Evolutionary conservation across 805 yeast species (phyloP), one percentile per base, ranked within the genome.

Genomic region (Monosporozyma unispora): DNA sequence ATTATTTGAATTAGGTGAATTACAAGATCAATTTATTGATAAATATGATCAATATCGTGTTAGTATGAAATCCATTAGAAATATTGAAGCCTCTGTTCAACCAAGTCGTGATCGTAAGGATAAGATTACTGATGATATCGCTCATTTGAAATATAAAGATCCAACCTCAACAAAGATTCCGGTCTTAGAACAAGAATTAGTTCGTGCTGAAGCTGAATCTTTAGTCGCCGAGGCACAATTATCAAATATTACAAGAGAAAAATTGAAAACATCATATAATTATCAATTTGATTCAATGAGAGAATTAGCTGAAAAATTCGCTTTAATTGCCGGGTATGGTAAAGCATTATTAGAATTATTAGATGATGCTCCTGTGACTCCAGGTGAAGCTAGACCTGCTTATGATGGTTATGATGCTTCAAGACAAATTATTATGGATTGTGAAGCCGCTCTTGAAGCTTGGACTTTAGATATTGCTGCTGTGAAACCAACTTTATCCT

Each of bases 141-240:
- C 98, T 55, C 88, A 87, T 73, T 81, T 91, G 73, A 93, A 93
- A 77, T 93, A 93, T 79, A 91, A 91, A 79, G 98, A 91, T 72
- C 98, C 99, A 56, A 88, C 86, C 74, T 88, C 96, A 49, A 95
- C 96, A 70, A 91, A 91, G 78, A 86, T 91, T 58, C 82, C 87
- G 57, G 91, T 90, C 49, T 81, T 91, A 70, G 99, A 91, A 78
- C 98, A 93, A 76, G 98, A 93, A 75, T 80, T 93, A 69, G 98
- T 93, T 59, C 84, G 99, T 73, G 97, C 98, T 47, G 99, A 91
- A 78, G 98, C 98, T 58, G 98, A 93, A 76, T 88, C 96, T 47
- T 81, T 91, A 62, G 99, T 91, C 63, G 99, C 99, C 52, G 99
- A 91, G 77, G 98, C 98, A 52, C 99, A 91, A 77, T 81, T 91